phyloP scores from a whole-genome alignment of 306 rosid genomes.

The Aeschynomene evenia region DNA sequence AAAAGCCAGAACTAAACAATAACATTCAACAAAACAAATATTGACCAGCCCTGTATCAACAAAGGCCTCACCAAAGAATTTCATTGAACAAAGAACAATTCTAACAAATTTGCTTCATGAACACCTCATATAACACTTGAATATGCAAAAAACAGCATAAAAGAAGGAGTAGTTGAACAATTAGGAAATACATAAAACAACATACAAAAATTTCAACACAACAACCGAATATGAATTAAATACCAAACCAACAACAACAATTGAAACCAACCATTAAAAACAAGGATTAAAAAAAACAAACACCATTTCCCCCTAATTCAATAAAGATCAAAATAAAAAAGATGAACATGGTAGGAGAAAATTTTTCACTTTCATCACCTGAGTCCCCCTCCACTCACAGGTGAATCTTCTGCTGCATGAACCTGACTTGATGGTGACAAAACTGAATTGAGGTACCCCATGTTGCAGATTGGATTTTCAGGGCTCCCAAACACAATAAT shows the following conservation, averaged over 20 bases:
- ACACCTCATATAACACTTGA: conserved; percentile 4
- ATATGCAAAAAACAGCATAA: conserved; percentile 15
- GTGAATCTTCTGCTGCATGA: conserved; percentile 83
- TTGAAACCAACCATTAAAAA: conserved; percentile 13
- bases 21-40: conserved; percentile 7
- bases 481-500: conserved; percentile 37
- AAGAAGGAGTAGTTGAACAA: neutral
- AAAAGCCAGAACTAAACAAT: neutral
- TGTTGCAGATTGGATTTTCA: conserved; percentile 49
- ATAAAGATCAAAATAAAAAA: conserved; percentile 23
- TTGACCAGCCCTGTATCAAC: neutral
- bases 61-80: neutral
- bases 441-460: conserved; percentile 97
- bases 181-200: conserved; percentile 8
- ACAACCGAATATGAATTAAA: conserved; percentile 11
- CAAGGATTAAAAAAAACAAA: neutral
- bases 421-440: conserved; percentile 79
- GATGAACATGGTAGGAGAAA: neutral
- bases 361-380: conserved; percentile 43
- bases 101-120: neutral
- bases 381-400: conserved; percentile 95
- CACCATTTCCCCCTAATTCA: neutral
- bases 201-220: conserved; percentile 7
- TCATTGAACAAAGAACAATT: neutral
- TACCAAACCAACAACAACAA: conserved; percentile 14